Evolutionary conservation across 2,329 filamentous ascomycete genomes (phyloP), one percentile per base, ranked within the genome.

Genomic region (Akanthomyces dipterigenus): DNA sequence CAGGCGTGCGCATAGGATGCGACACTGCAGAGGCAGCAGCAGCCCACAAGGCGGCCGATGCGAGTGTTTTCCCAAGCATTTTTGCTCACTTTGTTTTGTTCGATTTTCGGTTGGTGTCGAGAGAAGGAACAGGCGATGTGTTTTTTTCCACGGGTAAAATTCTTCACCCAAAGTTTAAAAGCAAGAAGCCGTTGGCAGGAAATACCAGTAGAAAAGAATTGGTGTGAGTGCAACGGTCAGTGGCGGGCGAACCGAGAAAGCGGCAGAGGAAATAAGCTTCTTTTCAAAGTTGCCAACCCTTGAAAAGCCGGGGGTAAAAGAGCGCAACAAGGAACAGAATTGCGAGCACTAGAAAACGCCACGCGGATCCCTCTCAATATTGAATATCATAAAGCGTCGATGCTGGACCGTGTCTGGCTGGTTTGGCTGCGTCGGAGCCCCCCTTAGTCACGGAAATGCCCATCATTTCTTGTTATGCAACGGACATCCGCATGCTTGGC

Each of bases 231-330:
- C 12, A n/a, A 26, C 18, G 1, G 45, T 49, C 22, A 42, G 46
- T 43, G 28, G 45, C 34, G 55, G n/a, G 45, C 43, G 20, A 5
- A 9, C 34, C 16, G 28, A 34, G 8, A 40, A 36, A 22, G 28
- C 6, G 16, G 22, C 34, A 43, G 31, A 57, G 45, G 56, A 36
- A 59, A 59, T 59, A 59, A 59, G 56, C 56, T 59, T 59, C 56
- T 51, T 59, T 59, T 59, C 56, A 59, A 34, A 51, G 56, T 59
- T 58, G 31, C 5, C 34, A 34, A 46, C 45, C n/a, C 42, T 57
- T 28, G 28, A 38, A 7, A 22, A n/a, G 6, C 26, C 11, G 53
- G 38, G 18, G 12, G 11, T 6, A 48, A 48, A 48, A 48, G 11
- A 46, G 45, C 45, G 45, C 45, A 48, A 26, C 36, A 26, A 43